These are phyloP conservation scores for Blakeslea trispora DNA, from an alignment of 371 early-diverging fungal genomes.

Conservation along the genomic window DNA sequence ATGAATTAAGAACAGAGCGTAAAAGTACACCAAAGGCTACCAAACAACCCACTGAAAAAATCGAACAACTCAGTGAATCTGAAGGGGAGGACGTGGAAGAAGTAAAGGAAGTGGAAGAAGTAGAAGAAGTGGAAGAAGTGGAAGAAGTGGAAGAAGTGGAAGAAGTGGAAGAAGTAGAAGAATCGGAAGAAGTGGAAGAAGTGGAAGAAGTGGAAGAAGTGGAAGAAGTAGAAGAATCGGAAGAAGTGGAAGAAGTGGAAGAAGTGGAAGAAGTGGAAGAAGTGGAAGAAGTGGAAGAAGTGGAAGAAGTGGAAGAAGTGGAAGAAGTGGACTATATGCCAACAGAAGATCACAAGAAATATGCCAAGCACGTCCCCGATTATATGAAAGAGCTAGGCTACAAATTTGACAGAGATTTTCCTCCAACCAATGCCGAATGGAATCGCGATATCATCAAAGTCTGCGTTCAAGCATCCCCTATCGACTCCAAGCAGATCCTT, in stretches of 20 bases:
- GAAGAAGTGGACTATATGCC: too few relatives aligned
- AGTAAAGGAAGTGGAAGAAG: constrained; percentile 1
- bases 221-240: too few relatives aligned
- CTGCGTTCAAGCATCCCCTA: constrained; percentile 27
- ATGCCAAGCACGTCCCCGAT: constrained; percentile 13
- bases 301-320: background rate
- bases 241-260: constrained; percentile 5
- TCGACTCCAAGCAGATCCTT: constrained; percentile 15
- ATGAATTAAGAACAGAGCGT: background rate
- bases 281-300: constrained; percentile 3
- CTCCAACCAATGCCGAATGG: constrained; percentile 15
- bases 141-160: too few relatives aligned
- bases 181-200: constrained; percentile 1
- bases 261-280: background rate
- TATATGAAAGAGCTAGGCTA: constrained; percentile 21
- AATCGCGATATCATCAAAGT: constrained; percentile 10
- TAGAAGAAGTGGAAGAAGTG: background rate
- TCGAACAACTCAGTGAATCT: background rate
- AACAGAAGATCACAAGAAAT: background rate
- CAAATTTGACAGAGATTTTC: constrained; percentile 7
- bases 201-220: background rate
- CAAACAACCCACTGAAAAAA: background rate
- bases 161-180: too few relatives aligned
- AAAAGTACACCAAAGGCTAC: background rate
- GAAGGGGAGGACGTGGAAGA: too few relatives aligned